Evolutionary conservation across 1,284 basidiomycete genomes (phyloP), one percentile per base, ranked within the genome.

Genomic region (Fomitopsis schrenkii): DNA sequence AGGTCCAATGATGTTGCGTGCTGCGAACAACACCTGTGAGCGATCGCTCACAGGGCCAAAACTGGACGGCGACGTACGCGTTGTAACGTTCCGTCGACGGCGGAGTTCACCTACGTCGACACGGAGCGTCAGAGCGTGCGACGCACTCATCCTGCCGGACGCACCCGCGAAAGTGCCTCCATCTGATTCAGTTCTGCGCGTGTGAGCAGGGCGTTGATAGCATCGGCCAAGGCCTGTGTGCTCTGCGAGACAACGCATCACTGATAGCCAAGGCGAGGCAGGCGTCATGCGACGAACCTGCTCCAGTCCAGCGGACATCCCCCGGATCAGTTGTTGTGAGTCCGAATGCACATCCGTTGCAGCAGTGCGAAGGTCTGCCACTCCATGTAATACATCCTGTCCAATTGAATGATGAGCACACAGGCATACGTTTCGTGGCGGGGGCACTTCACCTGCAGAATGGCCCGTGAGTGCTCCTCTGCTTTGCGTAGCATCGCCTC

Each of bases 401-500:
- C 3, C 8, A 54, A 6, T 7, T 19, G 19, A 22, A n/a, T 59
- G 19, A 44, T 30, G 41, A 46, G 41, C n/a, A n/a, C n/a, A 22
- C 35, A n/a, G 3, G 12, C 2, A 2, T 53, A 26, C 36, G 12
- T 36, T 5, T 19, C 5, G 19, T 26, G 10, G 6, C 28, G 28
- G 33, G 4, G 26, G 12, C 28, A n/a, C 28, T 7, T 70, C 58
- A 81, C 79, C 66, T 71, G 65, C 38, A 72, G 60, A 12, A 73
- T 59, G 15, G 62, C 63, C 54, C 65, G 62, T 64, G 77, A 74
- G 35, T 67, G 59, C 14, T 68, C 61, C 33, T 71, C 67, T 56
- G 64, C 67, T 38, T 68, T 64, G 59, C 71, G 69, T 38, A 77
- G 66, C 2, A 45, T 59, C 52, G 76, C 75, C 68, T 86, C 83